Evolutionary conservation across 2,329 filamentous ascomycete species (phyloP), one percentile per base, ranked within the genome.

Genomic region (Colletotrichum trifolii): DNA sequence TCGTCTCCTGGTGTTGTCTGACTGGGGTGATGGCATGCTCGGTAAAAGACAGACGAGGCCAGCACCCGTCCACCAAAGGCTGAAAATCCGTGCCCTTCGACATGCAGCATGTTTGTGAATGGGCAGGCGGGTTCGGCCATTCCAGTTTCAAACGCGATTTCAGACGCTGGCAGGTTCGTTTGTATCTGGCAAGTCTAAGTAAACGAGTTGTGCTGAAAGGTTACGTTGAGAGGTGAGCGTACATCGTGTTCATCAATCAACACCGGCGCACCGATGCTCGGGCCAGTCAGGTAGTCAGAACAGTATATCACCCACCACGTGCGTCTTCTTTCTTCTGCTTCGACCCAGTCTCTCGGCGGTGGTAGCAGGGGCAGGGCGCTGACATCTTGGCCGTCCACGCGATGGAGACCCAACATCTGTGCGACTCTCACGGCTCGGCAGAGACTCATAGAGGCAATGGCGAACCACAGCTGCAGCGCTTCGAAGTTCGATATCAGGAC

Each of bases 281-380:
- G 25, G 25, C 4, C 4, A 25, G 25, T 25, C 25, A 25, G 25
- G 25, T 25, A 25, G 25, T 25, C 25, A 1, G 86, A 76, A 65
- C 84, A 86, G 69, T 89, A 91, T 12, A 83, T 79, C 77, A 87
- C 81, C 89, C 89, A 91, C 70, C 91, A 92, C 0, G 87, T 89
- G 68, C 89, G 80, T 67, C 89, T 80, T 64, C 89, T 78, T 73
- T 92, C 89, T 74, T 91, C 89, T 47, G 82, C 80, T 71, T 92
- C 89, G 2, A 84, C 87, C 87, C 87, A 90, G 73, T 91, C 88
- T 71, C 82, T 85, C 2, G 89, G 83, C 13, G 87, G 86, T 12
- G 85, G 81, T n/a, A 91, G 72, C 60, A 85, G 87, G 71, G 89
- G 87, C 71, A 90, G 90, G 33, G 89, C 85, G 67, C 90, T 87